These are phyloP conservation scores for Penicillium daleae DNA, from an alignment of 495 filamentous ascomycete genomes.

Conservation along the genomic window DNA sequence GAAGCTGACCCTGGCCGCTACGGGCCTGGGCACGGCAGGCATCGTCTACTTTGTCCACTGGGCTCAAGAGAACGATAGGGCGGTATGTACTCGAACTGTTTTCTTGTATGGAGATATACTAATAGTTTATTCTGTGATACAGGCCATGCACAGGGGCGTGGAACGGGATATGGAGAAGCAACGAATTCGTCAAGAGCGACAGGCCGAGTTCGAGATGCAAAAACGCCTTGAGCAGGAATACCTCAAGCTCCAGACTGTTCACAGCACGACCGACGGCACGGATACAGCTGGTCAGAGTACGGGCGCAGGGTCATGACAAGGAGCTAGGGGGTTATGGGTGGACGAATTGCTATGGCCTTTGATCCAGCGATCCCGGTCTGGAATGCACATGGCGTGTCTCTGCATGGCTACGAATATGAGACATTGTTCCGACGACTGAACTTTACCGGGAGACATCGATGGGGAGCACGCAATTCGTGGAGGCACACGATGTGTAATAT, in stretches of 20 bases:
- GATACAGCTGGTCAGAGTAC: conserved; percentile 21
- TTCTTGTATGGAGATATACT: not conserved
- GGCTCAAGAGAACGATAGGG: conserved; percentile 82
- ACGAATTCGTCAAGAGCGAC: conserved; percentile 80
- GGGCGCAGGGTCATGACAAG: conserved; percentile 24
- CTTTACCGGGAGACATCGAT: not conserved
- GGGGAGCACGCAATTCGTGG: not conserved
- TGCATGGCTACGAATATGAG: not conserved
- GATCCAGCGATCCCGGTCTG: not conserved
- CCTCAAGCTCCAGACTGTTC: conserved; percentile 77
- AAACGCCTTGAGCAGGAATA: conserved; percentile 84
- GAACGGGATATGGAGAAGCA: conserved; percentile 95
- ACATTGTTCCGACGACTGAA: not conserved
- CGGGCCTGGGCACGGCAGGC: conserved; percentile 71
- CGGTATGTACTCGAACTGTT: conserved; percentile 50
- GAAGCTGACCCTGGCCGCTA: conserved; percentile 80
- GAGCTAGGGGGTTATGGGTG: not conserved
- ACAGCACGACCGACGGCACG: conserved; percentile 35
- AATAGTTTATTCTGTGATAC: conserved; percentile 9
- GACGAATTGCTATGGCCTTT: not conserved
- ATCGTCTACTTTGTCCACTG: conserved; percentile 89
- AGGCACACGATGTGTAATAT: conserved; percentile 8
- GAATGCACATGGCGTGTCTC: not conserved
- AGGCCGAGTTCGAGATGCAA: conserved; percentile 94
- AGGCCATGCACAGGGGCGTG: conserved; percentile 97